phyloP scores from a whole-genome alignment of 1,139 yeast genomes.

The Eremothecium sinecaudum region DNA sequence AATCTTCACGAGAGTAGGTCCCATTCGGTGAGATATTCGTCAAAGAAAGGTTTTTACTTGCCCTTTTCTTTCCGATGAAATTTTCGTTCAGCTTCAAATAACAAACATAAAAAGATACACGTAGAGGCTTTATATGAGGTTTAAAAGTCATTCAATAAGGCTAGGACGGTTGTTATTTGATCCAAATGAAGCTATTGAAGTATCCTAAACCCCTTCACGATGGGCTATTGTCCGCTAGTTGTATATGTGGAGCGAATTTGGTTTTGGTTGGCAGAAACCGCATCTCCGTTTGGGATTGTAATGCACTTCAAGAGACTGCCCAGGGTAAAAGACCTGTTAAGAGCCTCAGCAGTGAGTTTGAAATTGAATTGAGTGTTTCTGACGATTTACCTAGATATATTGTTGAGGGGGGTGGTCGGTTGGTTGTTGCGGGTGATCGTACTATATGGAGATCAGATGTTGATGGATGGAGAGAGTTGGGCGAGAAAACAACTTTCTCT shows the following conservation, averaged over 20 bases:
- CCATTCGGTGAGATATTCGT: no score
- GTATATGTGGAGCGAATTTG: constrained; percentile 10
- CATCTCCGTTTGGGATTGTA: constrained; percentile 35
- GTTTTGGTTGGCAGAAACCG: constrained; percentile 16
- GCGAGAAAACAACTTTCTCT: constrained; percentile 5
- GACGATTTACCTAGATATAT: constrained; percentile 16
- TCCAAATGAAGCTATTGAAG: constrained; percentile 33
- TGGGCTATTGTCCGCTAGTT: constrained; percentile 20
- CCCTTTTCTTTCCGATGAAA: neutral
- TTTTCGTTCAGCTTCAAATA: no score
- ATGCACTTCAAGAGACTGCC: constrained; percentile 28
- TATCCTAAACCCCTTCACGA: constrained; percentile 23
- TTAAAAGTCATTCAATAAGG: no score
- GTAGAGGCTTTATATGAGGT: neutral
- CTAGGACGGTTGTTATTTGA: no score
- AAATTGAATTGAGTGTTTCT: constrained; percentile 10
- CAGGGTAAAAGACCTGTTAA: constrained; percentile 20
- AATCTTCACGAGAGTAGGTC: no score
- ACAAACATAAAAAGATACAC: neutral
- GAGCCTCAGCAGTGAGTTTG: constrained; percentile 13
- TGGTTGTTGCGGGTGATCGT: constrained; percentile 21
- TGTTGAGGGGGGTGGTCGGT: constrained; percentile 11
- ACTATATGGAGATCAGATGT: constrained; percentile 12
- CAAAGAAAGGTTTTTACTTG: no score
- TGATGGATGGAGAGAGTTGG: constrained; percentile 13